A percentile compares a stretch with the other conserved stretches of the same genome.
phyloP scores from a whole-genome alignment of 1,284 basidiomycete species.

The Trichosporon sp. region DNA sequence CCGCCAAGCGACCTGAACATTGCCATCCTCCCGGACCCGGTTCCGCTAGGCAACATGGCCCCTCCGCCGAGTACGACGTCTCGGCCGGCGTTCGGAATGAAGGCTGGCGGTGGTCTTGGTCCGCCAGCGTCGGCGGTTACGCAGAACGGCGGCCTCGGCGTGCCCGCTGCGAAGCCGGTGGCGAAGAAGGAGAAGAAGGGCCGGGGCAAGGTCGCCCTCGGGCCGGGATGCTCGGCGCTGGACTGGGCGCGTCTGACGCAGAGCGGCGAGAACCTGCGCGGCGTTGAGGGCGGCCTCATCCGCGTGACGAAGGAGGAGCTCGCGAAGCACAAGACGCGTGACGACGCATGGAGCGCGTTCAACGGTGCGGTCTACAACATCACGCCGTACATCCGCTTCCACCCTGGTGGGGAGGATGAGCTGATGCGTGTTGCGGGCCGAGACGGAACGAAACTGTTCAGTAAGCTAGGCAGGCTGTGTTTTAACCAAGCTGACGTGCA shows the following conservation, averaged over 20 bases:
- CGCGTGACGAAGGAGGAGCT: slow-evolving; percentile 79
- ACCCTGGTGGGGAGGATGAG: slow-evolving; percentile 90
- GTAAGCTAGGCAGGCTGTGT: slow-evolving; percentile 52
- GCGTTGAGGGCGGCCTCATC: slow-evolving; percentile 50
- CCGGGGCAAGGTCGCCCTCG: slow-evolving; percentile 76
- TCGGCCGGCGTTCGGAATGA: slow-evolving; percentile 39
- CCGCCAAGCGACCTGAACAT: slow-evolving; percentile 42
- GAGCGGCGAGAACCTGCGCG: slow-evolving; percentile 71
- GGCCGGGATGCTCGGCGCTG: slow-evolving; percentile 84
- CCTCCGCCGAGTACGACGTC: slow-evolving; percentile 39
- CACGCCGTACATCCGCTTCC: slow-evolving; percentile 83
- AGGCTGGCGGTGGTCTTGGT: slow-evolving; percentile 29
- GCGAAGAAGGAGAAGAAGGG: slow-evolving; percentile 53
- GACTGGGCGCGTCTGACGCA: slow-evolving; percentile 90
- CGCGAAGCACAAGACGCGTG: slow-evolving; percentile 58
- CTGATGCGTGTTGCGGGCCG: slow-evolving; percentile 93
- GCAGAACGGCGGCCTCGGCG: slow-evolving; percentile 58
- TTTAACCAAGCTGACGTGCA: slow-evolving; percentile 26
- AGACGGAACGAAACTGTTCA: slow-evolving; percentile 90
- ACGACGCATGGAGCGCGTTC: slow-evolving; percentile 91
- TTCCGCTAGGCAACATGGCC: slow-evolving; percentile 43
- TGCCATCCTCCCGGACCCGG: slow-evolving; percentile 36
- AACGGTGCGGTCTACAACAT: slow-evolving; percentile 96
- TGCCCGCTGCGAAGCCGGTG: slow-evolving; percentile 5
- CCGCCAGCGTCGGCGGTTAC: slow-evolving; percentile 53